phyloP scores from a whole-genome alignment of 768 basidiomycete genomes.

The Coprinopsis cinerea region DNA sequence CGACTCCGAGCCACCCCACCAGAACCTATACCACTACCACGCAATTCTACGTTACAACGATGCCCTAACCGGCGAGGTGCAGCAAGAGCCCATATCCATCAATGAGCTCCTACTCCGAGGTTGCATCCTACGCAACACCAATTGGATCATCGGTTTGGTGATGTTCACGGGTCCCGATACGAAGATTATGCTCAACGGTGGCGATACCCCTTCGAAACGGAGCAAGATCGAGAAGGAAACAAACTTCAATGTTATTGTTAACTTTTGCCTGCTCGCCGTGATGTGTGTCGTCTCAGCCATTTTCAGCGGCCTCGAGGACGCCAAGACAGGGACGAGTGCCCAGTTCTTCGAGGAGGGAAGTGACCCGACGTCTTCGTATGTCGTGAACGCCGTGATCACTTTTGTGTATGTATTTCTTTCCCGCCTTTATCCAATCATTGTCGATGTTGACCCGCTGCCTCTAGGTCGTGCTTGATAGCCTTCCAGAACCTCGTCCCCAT shows the following conservation, averaged over 20 bases:
- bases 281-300: slow-evolving; percentile 79
- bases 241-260: slow-evolving; percentile 95
- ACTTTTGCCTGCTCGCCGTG: slow-evolving; percentile 70
- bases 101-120: slow-evolving; percentile 92
- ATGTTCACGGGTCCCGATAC: slow-evolving; percentile 91
- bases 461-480: slow-evolving; percentile 85
- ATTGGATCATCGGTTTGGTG: slow-evolving; percentile 92
- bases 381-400: slow-evolving; percentile 78
- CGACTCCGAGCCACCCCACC: slow-evolving; percentile 90
- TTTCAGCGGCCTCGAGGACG: slow-evolving; percentile 68
- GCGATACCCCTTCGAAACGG: slow-evolving; percentile 92
- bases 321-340: slow-evolving; percentile 54
- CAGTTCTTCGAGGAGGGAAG: slow-evolving; percentile 65
- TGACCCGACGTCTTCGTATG: slow-evolving; percentile 52
- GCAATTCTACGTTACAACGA: slow-evolving; percentile 77
- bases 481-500: slow-evolving; percentile 98
- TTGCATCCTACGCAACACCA: slow-evolving; percentile 82
- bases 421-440: not conserved
- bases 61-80: slow-evolving; percentile 40
- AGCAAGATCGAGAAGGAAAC: slow-evolving; percentile 98
- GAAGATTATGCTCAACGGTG: slow-evolving; percentile 89
- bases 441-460: slow-evolving; percentile 7
- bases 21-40: slow-evolving; percentile 88
- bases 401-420: slow-evolving; percentile 64
- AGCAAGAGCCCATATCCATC: slow-evolving; percentile 73